A percentile compares a stretch with the other conserved stretches of the same genome.
Conservation (phyloP, 2,329 filamentous ascomycete species). For the Colletotrichum sp. region DNA sequence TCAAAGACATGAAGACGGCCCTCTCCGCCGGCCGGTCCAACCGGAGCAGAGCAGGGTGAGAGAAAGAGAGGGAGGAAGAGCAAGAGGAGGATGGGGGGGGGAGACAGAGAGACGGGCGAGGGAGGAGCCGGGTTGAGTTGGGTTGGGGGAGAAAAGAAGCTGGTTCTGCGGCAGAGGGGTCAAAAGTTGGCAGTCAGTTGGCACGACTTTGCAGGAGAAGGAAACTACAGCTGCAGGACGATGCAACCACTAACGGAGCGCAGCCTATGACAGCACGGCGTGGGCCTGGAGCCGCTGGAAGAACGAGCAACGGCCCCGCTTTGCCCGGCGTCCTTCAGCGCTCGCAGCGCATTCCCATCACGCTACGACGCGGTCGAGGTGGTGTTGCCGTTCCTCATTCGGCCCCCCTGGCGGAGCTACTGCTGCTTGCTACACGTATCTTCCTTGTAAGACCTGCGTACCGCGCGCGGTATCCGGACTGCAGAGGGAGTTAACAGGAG, state of each 20-base stretch:
- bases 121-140: not conserved
- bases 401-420: conserved; percentile 6
- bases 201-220: conserved; percentile 16
- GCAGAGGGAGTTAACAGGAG: not conserved
- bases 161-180: not conserved
- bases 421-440: conserved; percentile 2
- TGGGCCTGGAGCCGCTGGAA: not conserved
- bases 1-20: not conserved
- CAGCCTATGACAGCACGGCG: not conserved
- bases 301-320: not conserved
- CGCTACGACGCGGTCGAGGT: not conserved
- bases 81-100: not conserved
- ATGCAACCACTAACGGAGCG: conserved; percentile 11
- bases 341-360: not conserved
- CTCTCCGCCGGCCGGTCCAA: not conserved
- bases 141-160: not conserved
- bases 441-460: not conserved
- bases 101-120: not conserved
- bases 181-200: conserved; percentile 15
- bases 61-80: not conserved
- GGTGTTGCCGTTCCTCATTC: conserved; percentile 6
- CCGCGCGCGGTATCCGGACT: not conserved
- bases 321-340: conserved; percentile 4
- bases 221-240: conserved; percentile 6
- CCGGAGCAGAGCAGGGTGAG: not conserved